Base-by-base conservation (phyloP, 306 rosid genomes). In the Cicer cuneatum region DNA sequence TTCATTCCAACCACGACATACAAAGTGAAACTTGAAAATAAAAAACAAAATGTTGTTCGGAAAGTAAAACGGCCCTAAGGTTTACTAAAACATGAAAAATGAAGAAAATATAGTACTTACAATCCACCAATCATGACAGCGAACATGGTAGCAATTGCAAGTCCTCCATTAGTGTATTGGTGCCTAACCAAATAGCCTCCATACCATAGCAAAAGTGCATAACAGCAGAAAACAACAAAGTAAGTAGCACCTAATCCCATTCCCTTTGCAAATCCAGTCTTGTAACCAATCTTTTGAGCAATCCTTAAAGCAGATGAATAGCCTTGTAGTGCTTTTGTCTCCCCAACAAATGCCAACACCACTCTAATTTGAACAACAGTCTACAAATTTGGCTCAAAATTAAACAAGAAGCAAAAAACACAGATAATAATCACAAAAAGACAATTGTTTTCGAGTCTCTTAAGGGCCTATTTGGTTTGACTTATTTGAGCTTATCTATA, bases 91-190 rank as follows among this genome's bases (percentile, higher is more conserved):
- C 35, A 4, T 29, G 35, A 29, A 5, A 4, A 29, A 29, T 3
- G 5, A 29, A 29, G 35, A 29, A 29, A 3, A 29, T 4, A 1
- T 29, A 38, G 46, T 75, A 85, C 93, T 90, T 78, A 94, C 98
- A 94, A 62, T 86, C 97, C 97, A 58, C 98, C 98, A 1, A 94
- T 88, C 95, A 90, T 91, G 73, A 94, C 98, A 8, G 97, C 92
- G 75, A 94, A 94, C 98, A 94, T 94, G 69, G 98, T 94, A 75
- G 98, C 85, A 49, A 94, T 91, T 82, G 97, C 98, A 65, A 94
- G 97, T 64, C 98, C 98, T 70, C 98, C 98, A 72, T 94, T 94
- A 78, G 98, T 94, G 70, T 80, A 78, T 65, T 88, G 91, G 72
- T 94, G 98, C 81, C 98, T 79, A 39, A 94, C 97, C 5, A 94